These are phyloP conservation scores for Musa schizocarpa DNA, from an alignment of 176 grass and related monocot species.

Conservation along the genomic window DNA sequence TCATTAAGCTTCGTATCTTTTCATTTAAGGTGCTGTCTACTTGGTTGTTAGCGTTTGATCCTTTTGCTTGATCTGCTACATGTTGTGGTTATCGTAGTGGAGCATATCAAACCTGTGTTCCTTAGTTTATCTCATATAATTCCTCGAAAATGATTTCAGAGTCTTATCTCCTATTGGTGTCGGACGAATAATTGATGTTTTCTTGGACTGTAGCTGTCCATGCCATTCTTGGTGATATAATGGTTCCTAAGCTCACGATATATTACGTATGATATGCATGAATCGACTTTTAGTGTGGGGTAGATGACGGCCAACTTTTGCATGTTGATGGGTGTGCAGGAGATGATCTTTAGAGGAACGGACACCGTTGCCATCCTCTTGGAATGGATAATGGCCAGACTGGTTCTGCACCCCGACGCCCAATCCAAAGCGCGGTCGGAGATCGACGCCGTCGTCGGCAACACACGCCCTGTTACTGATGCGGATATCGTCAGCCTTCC, in stretches of 20 bases:
- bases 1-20: neutral
- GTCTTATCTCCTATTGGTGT: neutral
- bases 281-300: neutral
- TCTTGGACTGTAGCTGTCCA: neutral
- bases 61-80: no score
- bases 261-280: neutral
- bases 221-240: neutral
- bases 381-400: conserved; percentile 2
- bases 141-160: neutral
- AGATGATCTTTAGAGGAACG: conserved; percentile 6
- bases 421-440: neutral
- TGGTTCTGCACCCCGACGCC: neutral
- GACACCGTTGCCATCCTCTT: conserved; percentile 3
- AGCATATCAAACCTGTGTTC: no score
- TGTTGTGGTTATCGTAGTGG: no score
- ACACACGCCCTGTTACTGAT: neutral
- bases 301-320: no score
- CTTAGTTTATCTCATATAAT: no score
- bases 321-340: neutral
- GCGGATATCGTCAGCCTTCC: neutral
- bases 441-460: neutral
- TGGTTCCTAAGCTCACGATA: neutral
- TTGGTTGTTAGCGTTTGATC: no score
- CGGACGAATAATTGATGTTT: neutral
- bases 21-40: no score